phyloP scores from a whole-genome alignment of 257 asterid species.

The Solanum sejunctum region DNA sequence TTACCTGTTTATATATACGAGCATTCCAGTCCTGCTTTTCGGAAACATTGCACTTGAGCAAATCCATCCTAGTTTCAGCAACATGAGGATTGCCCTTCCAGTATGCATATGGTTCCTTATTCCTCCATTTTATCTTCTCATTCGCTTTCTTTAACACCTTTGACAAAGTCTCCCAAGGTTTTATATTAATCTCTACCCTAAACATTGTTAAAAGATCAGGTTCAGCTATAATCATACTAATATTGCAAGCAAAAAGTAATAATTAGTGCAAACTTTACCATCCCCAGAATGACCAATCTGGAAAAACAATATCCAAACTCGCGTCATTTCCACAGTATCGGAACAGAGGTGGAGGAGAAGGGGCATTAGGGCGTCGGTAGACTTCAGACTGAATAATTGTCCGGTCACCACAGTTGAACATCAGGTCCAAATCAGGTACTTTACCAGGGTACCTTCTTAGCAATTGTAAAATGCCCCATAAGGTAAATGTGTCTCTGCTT shows the following conservation, averaged over 20 bases:
- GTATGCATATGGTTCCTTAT: conserved; percentile 68
- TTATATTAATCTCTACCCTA: conserved; percentile 77
- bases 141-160: conserved; percentile 52
- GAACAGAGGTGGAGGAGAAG: conserved; percentile 23
- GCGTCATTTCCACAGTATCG: conserved; percentile 22
- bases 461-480: conserved; percentile 33
- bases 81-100: conserved; percentile 76
- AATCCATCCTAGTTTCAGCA: conserved; percentile 47
- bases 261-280: conserved; percentile 9
- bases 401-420: conserved; percentile 26
- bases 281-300: conserved; percentile 8
- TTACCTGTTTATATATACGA: conserved; percentile 63
- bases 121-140: conserved; percentile 40
- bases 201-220: background rate
- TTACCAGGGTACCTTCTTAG: conserved; percentile 25
- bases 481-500: conserved; percentile 26
- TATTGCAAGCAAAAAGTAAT: background rate
- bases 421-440: conserved; percentile 28
- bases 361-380: background rate
- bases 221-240: background rate
- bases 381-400: conserved; percentile 8
- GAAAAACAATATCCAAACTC: conserved; percentile 34
- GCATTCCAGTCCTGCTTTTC: conserved; percentile 75
- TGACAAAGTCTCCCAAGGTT: conserved; percentile 61
- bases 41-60: conserved; percentile 60